phyloP scores from a whole-genome alignment of 1,139 yeast species.

The Debaryomycetaceae sp. region DNA sequence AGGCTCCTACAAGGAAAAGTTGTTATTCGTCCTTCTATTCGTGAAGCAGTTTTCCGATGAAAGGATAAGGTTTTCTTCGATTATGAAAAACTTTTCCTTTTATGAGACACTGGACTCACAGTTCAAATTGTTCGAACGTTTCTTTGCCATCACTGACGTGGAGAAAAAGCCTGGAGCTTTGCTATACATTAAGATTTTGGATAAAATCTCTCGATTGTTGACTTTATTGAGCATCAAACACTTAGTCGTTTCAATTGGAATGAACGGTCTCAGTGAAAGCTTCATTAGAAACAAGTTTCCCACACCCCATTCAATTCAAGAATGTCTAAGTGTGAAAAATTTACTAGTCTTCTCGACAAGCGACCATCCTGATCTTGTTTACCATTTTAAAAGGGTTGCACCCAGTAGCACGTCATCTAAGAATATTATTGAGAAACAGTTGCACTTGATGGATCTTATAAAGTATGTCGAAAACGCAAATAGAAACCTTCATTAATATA shows the following conservation, averaged over 20 bases:
- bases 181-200: constrained; percentile 14
- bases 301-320: constrained; percentile 8
- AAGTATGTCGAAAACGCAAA: background rate
- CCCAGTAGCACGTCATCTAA: background rate
- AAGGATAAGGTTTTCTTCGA: constrained; percentile 1
- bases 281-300: constrained; percentile 9
- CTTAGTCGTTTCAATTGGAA: constrained; percentile 8
- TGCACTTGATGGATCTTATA: background rate
- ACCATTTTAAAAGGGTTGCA: background rate
- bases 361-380: background rate
- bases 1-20: constrained; percentile 36
- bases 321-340: constrained; percentile 9
- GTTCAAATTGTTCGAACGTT: constrained; percentile 7
- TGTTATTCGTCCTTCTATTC: constrained; percentile 20
- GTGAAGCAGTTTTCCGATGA: constrained; percentile 13
- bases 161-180: constrained; percentile 17
- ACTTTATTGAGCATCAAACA: constrained; percentile 19
- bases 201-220: constrained; percentile 15
- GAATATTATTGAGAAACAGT: background rate
- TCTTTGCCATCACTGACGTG: constrained; percentile 10
- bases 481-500: background rate
- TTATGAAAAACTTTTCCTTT: constrained; percentile 5
- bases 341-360: constrained; percentile 1
- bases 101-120: constrained; percentile 2
- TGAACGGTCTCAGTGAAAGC: constrained; percentile 12